Base-by-base conservation (phyloP, 495 filamentous ascomycete species). In the Trichoderma erinaceum region DNA sequence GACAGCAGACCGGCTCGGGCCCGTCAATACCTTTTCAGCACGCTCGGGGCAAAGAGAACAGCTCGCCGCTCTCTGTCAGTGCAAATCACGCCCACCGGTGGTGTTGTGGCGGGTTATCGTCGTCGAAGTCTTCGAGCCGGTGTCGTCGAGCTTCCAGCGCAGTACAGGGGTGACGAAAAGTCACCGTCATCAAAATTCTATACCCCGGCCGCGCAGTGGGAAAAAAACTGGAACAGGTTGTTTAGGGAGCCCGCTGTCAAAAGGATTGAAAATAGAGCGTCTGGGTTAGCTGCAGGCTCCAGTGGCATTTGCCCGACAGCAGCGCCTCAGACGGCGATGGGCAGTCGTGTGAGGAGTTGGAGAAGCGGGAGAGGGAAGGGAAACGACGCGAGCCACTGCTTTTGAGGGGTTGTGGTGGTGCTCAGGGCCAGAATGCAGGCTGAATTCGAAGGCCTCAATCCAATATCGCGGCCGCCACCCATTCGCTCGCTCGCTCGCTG, bases 191-290 rank as follows among this genome's bases (percentile, higher is more conserved):
- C 56, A 25, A 61, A 61, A 61, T 4, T 32, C 56, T 32, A 23
- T 15, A 61, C 56, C 56, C 56, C 56, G 23, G 56, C 23, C 27
- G 27, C 27, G 23, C 27, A 32, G 25, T 12, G 27, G 56, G 56
- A 61, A 61, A 61, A 61, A 61, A 52, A 21, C 21, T n/a, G 48
- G 48, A 52, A 29, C 27, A 32, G 15, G 1, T 0, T 38, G 0
- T 38, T 27, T 61, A 61, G 25, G 56, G 56, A 61, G 56, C 56
- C 56, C 56, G 56, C 56, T 61, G 56, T 61, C 56, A 61, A 21
- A 25, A 29, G 35, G 8, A 29, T 29, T 29, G 35, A 38, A 38
- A 38, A 7, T 38, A 38, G 8, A 52, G 18, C 48, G 8, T 18
- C 7, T 10, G 21, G 44, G 50, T 56, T 21, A 56, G 50, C 50